Base-by-base conservation (phyloP, 1,284 basidiomycete genomes). In the Cystobasidium sp. region DNA sequence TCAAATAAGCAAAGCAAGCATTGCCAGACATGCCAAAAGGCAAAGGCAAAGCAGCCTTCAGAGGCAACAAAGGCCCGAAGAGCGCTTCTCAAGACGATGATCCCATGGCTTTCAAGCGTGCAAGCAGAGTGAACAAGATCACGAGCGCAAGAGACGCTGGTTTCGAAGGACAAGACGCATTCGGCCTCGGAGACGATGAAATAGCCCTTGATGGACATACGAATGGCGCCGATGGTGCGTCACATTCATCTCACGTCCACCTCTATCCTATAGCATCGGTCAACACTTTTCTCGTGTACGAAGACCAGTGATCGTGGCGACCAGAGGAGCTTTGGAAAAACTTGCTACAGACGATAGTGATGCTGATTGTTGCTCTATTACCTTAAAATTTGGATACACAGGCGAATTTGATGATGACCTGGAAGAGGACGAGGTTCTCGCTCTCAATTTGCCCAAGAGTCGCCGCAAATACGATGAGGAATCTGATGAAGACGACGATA, bases 391-490 rank as follows among this genome's bases (percentile, higher is more conserved):
- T 66, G 31, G 18, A 24, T 14, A 39, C 24, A 76, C n/a, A 66
- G 68, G 61, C n/a, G 75, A 79, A 14, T 76, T 78, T 43, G 78
- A 78, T 24, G 65, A 75, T 18, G 70, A 68, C 67, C 72, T 52
- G 56, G 58, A 58, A 37, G 47, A 44, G 44, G 46, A 63, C 14
- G 66, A 56, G 39, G 64, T 52, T 49, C 74, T 63, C 5, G 39
- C 59, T 12, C 51, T 74, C 20, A 73, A 70, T 46, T 53, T 62
- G 37, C 37, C 68, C n/a, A 37, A 71, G 55, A 41, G 41, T 46
- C 43, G 52, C 68, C 12, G 65, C 68, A 20, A 76, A 74, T 20
- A 75, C 74, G 20, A 69, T 16, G 52, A 43, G 12, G 56, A 59
- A 39, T 53, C 66, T 43, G 66, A 55, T n/a, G 37, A 55, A 22